phyloP scores from a whole-genome alignment of 768 basidiomycete genomes.

The Xerocomus brunneocitrinus region DNA sequence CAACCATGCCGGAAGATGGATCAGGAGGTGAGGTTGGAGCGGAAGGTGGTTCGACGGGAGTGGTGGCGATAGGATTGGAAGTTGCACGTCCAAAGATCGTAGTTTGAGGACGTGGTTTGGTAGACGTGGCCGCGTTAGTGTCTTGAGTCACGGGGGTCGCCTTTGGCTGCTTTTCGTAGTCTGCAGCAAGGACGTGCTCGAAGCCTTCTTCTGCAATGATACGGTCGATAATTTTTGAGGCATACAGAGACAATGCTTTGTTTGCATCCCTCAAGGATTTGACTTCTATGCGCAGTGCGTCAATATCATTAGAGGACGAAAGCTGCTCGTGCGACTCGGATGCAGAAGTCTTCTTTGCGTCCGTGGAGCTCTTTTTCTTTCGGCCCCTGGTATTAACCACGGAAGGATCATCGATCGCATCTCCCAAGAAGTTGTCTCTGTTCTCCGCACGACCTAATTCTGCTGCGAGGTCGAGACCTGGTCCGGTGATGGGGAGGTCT shows the following conservation, averaged over 20 bases:
- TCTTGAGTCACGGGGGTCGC: conserved; percentile 34
- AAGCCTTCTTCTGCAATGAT: conserved; percentile 96
- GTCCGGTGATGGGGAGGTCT: conserved; percentile 82
- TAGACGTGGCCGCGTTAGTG: conserved; percentile 9
- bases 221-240: conserved; percentile 96
- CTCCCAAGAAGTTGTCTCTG: conserved; percentile 68
- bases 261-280: conserved; percentile 93
- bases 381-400: conserved; percentile 43
- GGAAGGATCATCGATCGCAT: conserved; percentile 47
- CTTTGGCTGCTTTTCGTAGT: conserved; percentile 67
- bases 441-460: conserved; percentile 91
- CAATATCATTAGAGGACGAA: conserved; percentile 53
- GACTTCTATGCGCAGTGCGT: conserved; percentile 78
- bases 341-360: conserved; percentile 30
- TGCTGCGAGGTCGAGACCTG: conserved; percentile 85
- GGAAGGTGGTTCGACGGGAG: conserved; percentile 26
- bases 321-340: conserved; percentile 42
- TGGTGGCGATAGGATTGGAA: conserved; percentile 36
- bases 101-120: conserved; percentile 60
- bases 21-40: conserved; percentile 19
- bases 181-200: conserved; percentile 92
- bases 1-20: conserved; percentile 18
- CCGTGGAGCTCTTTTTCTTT: conserved; percentile 34
- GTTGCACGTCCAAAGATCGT: conserved; percentile 41
- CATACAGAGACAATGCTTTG: conserved; percentile 91